These are phyloP conservation scores for Daedalea quercina DNA, from an alignment of 768 basidiomycete species.

Conservation along the genomic window DNA sequence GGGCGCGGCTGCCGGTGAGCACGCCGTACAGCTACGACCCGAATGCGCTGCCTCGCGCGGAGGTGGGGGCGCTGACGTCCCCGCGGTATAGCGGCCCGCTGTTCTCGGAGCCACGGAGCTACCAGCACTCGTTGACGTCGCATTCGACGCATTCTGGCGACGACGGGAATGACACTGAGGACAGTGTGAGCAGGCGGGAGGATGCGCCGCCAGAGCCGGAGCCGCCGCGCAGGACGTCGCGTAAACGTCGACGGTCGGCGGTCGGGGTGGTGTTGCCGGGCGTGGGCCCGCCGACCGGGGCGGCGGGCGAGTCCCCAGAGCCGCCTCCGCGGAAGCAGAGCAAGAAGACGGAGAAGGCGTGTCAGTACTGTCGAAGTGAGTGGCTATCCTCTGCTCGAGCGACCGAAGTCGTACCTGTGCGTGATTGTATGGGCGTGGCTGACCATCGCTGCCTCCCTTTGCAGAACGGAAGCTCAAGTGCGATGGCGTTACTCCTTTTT, in stretches of 20 bases:
- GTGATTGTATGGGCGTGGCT: too few species aligned
- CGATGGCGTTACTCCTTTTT: slow-evolving; percentile 61
- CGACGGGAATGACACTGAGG: background rate
- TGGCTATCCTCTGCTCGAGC: slow-evolving; percentile 4
- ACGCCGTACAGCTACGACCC: background rate
- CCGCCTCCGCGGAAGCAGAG: slow-evolving; percentile 11
- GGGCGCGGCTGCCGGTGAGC: background rate
- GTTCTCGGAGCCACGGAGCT: background rate
- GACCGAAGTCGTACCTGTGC: background rate
- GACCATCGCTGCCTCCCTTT: slow-evolving; percentile 5
- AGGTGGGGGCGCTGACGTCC: background rate
- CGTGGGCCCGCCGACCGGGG: too few species aligned
- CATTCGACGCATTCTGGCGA: background rate
- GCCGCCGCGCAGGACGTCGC: background rate
- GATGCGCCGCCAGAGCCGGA: background rate
- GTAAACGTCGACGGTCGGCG: background rate
- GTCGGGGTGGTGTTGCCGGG: background rate
- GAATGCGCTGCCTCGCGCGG: background rate
- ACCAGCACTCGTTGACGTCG: background rate
- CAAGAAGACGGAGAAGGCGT: slow-evolving; percentile 55
- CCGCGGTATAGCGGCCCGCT: background rate
- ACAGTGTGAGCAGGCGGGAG: background rate
- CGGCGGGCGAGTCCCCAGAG: background rate
- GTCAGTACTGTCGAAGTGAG: slow-evolving; percentile 74
- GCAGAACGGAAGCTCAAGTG: slow-evolving; percentile 72